Conservation (phyloP, 345 rosid genomes). For the Eucalyptus regnans region DNA sequence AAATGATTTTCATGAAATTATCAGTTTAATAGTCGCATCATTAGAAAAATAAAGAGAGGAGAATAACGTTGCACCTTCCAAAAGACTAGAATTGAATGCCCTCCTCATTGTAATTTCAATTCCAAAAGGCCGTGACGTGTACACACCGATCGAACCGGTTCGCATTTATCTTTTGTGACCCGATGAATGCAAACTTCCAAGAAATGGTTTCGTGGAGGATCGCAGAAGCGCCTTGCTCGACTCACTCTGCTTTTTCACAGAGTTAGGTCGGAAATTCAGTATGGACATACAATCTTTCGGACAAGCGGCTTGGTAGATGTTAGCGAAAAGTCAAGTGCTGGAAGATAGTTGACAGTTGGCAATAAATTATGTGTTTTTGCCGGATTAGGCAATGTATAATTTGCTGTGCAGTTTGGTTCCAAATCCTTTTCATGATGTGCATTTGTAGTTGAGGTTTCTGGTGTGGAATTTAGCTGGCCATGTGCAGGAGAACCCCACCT, state of each 20-base stretch:
- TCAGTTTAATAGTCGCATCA: rapidly evolving
- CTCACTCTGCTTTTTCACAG: neutral
- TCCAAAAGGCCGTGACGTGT: neutral
- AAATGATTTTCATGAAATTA: neutral
- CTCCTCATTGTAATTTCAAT: neutral
- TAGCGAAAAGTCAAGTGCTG: neutral
- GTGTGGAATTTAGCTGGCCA: neutral
- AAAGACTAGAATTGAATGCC: neutral
- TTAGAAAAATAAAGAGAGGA: neutral
- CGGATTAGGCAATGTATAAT: neutral
- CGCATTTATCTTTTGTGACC: neutral
- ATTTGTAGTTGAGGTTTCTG: neutral
- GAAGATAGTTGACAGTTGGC: neutral
- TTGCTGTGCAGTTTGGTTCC: neutral
- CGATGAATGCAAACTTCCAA: neutral
- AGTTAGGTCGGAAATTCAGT: neutral
- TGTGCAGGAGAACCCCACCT: neutral
- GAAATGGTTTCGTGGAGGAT: neutral
- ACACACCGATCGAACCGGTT: neutral
- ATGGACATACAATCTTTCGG: neutral
- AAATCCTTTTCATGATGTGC: neutral
- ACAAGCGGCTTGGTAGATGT: neutral
- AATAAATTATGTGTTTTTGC: neutral
- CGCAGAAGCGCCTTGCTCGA: neutral
- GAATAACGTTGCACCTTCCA: neutral